Evolutionary conservation across 2,329 filamentous ascomycete species (phyloP).

Genomic region (Cordyceps cicadae): DNA sequence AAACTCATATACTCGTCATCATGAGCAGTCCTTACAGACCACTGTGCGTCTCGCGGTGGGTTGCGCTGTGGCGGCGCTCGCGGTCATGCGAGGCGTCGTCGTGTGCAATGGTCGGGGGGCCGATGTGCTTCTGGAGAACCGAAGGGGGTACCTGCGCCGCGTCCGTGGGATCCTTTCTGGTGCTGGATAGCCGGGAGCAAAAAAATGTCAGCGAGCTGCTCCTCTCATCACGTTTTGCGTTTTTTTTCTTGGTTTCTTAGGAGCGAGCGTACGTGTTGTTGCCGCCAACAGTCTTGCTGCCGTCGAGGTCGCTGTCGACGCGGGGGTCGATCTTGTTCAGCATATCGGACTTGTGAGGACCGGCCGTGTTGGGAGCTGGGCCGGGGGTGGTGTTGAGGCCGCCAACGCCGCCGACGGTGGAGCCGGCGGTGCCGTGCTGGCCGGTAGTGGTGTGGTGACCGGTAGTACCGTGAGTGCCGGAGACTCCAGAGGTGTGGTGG

Average conservation of each 20-base stretch:
- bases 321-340: constrained; percentile 48
- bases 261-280: constrained; percentile 38
- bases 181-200: not conserved
- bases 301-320: constrained; percentile 48
- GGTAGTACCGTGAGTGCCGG: constrained; percentile 13
- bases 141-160: constrained; percentile 51
- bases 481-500: constrained; percentile 15
- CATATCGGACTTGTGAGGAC: constrained; percentile 41
- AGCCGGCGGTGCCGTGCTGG: constrained; percentile 14
- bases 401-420: constrained; percentile 20
- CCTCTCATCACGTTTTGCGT: not conserved
- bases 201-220: not conserved
- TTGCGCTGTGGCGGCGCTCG: constrained; percentile 37
- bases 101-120: constrained; percentile 37
- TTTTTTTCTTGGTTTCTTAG: constrained; percentile 20
- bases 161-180: constrained; percentile 39
- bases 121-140: constrained; percentile 38
- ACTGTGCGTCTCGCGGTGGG: constrained; percentile 40
- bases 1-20: constrained; percentile 4
- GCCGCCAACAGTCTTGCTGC: constrained; percentile 44
- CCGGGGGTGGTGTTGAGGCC: constrained; percentile 21
- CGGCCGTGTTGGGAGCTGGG: constrained; percentile 27
- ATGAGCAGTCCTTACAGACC: constrained; percentile 30
- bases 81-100: constrained; percentile 35
- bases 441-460: constrained; percentile 17